Conservation (phyloP, 768 basidiomycete species). For the Lactifluus volemus region DNA sequence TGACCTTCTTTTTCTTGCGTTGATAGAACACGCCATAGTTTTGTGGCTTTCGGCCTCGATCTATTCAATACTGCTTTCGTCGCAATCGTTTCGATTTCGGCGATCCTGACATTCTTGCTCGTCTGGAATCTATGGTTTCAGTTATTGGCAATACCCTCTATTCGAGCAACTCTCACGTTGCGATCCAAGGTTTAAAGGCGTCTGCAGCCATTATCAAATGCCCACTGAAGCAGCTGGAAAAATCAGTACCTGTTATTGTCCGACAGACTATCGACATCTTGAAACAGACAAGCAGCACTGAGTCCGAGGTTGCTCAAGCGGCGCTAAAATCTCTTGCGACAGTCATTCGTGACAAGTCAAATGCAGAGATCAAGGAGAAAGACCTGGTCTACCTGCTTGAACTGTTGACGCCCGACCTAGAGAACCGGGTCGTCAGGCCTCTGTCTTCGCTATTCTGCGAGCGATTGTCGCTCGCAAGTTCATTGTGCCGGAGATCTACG, state of each 20-base stretch:
- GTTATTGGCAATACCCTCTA: slow-evolving; percentile 91
- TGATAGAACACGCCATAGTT: slow-evolving; percentile 36
- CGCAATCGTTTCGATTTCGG: slow-evolving; percentile 81
- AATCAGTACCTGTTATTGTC: slow-evolving; percentile 74
- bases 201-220: slow-evolving; percentile 76
- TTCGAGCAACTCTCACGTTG: slow-evolving; percentile 65
- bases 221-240: slow-evolving; percentile 65
- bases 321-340: slow-evolving; percentile 80
- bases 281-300: slow-evolving; percentile 74
- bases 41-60: slow-evolving; percentile 87
- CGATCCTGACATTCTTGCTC: slow-evolving; percentile 62
- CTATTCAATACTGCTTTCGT: slow-evolving; percentile 83
- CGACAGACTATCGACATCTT: slow-evolving; percentile 79
- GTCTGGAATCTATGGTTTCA: slow-evolving; percentile 79
- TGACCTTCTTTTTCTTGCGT: not conserved
- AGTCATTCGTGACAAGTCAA: slow-evolving; percentile 82
- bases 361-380: slow-evolving; percentile 77
- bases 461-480: slow-evolving; percentile 88
- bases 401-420: slow-evolving; percentile 80
- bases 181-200: slow-evolving; percentile 69
- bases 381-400: slow-evolving; percentile 84
- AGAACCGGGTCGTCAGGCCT: slow-evolving; percentile 74
- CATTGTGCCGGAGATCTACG: slow-evolving; percentile 93
- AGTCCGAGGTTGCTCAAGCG: slow-evolving; percentile 83
- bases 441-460: slow-evolving; percentile 82